A percentile compares a stretch with the other conserved stretches of the same genome.
Conservation (phyloP, 139 green algal genomes). For the Micractinium sp. region DNA sequence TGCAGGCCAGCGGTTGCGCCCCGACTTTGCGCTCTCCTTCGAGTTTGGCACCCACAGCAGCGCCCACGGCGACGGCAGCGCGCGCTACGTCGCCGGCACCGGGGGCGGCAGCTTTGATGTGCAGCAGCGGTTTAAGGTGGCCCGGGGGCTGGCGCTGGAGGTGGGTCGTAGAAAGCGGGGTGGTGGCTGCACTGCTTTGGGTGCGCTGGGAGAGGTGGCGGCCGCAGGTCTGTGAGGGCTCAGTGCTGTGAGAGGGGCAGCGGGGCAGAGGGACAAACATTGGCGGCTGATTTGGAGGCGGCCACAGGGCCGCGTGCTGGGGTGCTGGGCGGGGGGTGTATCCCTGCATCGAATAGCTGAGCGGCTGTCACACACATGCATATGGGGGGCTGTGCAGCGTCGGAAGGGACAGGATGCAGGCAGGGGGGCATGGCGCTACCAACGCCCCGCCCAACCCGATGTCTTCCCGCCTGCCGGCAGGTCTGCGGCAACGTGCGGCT, state of each 20-base stretch:
- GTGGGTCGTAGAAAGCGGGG: neutral
- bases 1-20: neutral
- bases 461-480: constrained; percentile 7
- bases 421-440: no score
- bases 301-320: no score
- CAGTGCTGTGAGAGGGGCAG: no score
- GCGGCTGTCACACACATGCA: no score
- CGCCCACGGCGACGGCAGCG: constrained; percentile 18
- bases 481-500: constrained; percentile 43
- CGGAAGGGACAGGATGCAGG: no score
- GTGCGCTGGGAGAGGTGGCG: neutral
- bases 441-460: no score
- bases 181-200: neutral
- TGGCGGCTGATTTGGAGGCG: no score
- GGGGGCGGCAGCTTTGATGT: constrained; percentile 36
- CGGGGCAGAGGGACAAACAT: no score
- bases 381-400: no score
- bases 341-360: no score
- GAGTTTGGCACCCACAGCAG: constrained; percentile 32
- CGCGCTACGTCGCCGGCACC: constrained; percentile 1
- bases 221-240: no score
- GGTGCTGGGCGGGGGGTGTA: no score
- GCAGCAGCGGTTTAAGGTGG: constrained; percentile 43
- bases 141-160: constrained; percentile 41
- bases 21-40: neutral